Percentiles rank a stretch among this genome's conserved stretches.
phyloP scores from a whole-genome alignment of 2,329 filamentous ascomycete genomes.

The Phaeoacremonium minimum region DNA sequence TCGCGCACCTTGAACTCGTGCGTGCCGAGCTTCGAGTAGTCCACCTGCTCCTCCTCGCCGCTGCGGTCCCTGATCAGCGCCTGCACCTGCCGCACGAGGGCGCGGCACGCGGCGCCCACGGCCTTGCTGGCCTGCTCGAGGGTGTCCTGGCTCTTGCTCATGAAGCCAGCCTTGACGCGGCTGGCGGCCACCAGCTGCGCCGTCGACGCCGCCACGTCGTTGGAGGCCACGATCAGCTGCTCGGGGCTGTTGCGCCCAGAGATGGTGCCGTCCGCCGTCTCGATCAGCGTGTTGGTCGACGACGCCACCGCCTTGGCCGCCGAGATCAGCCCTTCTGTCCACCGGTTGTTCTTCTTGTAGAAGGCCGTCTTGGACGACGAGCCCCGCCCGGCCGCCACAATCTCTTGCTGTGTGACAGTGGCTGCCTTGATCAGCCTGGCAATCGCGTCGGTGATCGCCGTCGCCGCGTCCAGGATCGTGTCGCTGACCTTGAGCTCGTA shows the following conservation, averaged over 20 bases:
- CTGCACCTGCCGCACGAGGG: constrained; percentile 89
- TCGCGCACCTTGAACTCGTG: constrained; percentile 98
- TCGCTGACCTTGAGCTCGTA: constrained; percentile 97
- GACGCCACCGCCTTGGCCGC: constrained; percentile 93
- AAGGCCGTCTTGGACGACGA: constrained; percentile 86
- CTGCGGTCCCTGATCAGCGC: constrained; percentile 86
- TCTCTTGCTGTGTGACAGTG: constrained; percentile 89
- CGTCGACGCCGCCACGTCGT: constrained; percentile 92
- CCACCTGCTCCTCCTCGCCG: constrained; percentile 75
- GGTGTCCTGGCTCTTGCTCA: constrained; percentile 92
- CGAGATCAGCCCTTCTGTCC: constrained; percentile 96
- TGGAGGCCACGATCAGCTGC: constrained; percentile 95
- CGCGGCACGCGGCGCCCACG: constrained; percentile 82
- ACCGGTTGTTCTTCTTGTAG: constrained; percentile 99
- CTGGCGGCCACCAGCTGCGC: constrained; percentile 94
- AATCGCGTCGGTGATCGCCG: constrained; percentile 91
- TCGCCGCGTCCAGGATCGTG: constrained; percentile 86
- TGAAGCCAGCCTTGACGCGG: constrained; percentile 95
- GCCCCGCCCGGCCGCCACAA: constrained; percentile 87
- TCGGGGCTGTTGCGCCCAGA: constrained; percentile 89
- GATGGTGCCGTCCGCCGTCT: constrained; percentile 95
- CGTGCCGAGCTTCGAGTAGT: constrained; percentile 82
- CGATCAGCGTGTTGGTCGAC: constrained; percentile 93
- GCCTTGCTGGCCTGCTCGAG: constrained; percentile 90
- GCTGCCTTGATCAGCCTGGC: constrained; percentile 92